A percentile compares a stretch with the other conserved stretches of the same genome.
These are phyloP conservation scores for Diddensiella santjacobensis DNA, from an alignment of 805 yeast species.

Conservation along the genomic window DNA sequence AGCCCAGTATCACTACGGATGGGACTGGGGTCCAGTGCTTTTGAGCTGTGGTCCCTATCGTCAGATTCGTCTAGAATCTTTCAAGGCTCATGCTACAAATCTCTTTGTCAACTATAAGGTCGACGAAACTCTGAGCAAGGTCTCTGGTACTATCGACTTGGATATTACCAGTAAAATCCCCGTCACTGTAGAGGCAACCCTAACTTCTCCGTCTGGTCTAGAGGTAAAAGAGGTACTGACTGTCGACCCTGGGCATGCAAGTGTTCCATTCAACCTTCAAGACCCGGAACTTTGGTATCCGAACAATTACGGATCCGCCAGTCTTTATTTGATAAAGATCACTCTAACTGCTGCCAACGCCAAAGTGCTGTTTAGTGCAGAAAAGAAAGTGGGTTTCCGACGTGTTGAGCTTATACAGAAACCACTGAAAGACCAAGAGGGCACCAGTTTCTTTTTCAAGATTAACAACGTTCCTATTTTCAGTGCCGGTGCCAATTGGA, in stretches of 20 bases:
- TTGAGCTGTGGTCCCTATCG: constrained; percentile 45
- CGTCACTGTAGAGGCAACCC: neutral
- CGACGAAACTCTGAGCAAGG: constrained; percentile 7
- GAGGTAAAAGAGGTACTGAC: neutral
- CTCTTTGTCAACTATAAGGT: constrained; percentile 20
- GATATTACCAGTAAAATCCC: too few relatives aligned
- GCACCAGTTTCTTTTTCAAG: constrained; percentile 40
- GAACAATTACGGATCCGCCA: constrained; percentile 3
- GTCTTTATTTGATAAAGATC: neutral
- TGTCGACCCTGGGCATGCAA: neutral
- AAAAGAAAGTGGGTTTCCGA: constrained; percentile 6
- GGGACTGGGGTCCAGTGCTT: constrained; percentile 53
- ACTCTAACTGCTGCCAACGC: neutral
- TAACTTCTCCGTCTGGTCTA: neutral
- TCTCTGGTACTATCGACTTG: neutral
- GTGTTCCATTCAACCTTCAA: neutral
- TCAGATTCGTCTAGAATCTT: constrained; percentile 35
- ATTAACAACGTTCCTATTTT: constrained; percentile 40
- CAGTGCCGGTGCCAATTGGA: constrained; percentile 45
- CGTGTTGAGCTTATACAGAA: neutral
- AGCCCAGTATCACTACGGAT: constrained; percentile 53
- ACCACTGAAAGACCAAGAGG: constrained; percentile 20
- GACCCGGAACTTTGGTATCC: constrained; percentile 10
- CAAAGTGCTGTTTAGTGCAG: constrained; percentile 4
- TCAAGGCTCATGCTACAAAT: constrained; percentile 22